Base-by-base conservation (phyloP, 1,284 basidiomycete genomes). In the Inonotus obliquus region DNA sequence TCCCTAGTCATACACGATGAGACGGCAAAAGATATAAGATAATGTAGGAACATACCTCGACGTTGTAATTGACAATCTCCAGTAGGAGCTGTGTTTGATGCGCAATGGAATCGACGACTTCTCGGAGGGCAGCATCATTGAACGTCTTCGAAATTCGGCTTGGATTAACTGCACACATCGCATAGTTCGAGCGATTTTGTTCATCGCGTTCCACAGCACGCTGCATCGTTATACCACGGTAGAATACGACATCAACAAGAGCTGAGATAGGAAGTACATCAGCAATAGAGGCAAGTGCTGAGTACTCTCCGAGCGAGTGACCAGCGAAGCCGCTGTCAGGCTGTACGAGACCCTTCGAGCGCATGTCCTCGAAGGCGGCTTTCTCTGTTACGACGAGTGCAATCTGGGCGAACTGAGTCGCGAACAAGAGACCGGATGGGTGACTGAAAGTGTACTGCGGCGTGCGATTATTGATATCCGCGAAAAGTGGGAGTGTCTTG, bases 171-270 rank as follows among this genome's bases (percentile, higher is more conserved):
- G 96, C 96, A 75, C 95, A 96, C 97, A 99, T 98, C 19, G 94
- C 96, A 71, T 98, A 99, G 75, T 96, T 94, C 37, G 93, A 96
- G 57, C 96, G 86, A 72, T 96, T 96, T 63, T 92, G 81, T 2
- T 89, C 81, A 71, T 98, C 96, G 53, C 96, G 92, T 75, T 97
- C 92, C 63, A 98, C 96, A 21, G 96, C 96, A 51, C 95, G 92
- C 73, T 98, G 96, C 96, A 99, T 99, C 55, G 96, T 99, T 71
- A 99, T 96, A 73, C 96, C 96, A 75, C 97, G 94, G 77, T 98
- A 98, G 84, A 99, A 98, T 48, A 99, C 96, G 71, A 99, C 93
- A 69, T 98, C 96, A 69, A 96, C 94, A 56, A 99, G 86, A n/a
- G 94, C 87, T 35, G 96, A 93, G 71, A 98, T 94, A 49, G 94